Percentiles rank a stretch among this genome's conserved stretches.
phyloP scores from a whole-genome alignment of 768 basidiomycete species.

The Coprinellus micaceus region DNA sequence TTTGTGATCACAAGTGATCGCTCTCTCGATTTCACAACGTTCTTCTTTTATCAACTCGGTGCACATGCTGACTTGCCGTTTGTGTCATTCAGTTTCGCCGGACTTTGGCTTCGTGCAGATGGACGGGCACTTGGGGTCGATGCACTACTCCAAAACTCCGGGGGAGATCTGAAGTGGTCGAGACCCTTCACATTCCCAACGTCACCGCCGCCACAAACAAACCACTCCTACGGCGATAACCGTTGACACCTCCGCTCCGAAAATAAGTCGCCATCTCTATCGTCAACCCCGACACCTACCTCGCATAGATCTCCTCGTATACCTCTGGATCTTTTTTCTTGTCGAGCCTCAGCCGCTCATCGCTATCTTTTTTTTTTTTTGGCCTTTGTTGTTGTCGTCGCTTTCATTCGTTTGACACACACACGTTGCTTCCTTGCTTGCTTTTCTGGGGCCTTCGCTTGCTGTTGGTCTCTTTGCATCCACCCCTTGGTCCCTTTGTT shows the following conservation, averaged over 20 bases:
- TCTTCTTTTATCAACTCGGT: background rate
- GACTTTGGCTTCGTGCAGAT: conserved; percentile 82
- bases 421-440: background rate
- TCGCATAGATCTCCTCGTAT: background rate
- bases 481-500: conserved; percentile 2
- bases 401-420: background rate
- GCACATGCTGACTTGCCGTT: conserved; percentile 15
- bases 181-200: background rate
- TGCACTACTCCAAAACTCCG: conserved; percentile 57
- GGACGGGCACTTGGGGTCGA: conserved; percentile 65
- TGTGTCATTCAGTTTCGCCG: conserved; percentile 53
- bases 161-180: conserved; percentile 40
- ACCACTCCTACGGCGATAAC: too few species aligned
- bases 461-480: background rate
- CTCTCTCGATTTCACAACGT: background rate
- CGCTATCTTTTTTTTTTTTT: conserved; percentile 4
- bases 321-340: background rate
- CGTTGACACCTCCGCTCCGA: too few species aligned
- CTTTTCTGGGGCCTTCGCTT: background rate
- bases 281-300: too few species aligned
- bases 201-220: too few species aligned
- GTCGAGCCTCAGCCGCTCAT: background rate
- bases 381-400: conserved; percentile 1
- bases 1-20: too few species aligned
- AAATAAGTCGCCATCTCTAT: background rate